Evolutionary conservation across 805 yeast species (phyloP).

Genomic region (Millerago galiae): DNA sequence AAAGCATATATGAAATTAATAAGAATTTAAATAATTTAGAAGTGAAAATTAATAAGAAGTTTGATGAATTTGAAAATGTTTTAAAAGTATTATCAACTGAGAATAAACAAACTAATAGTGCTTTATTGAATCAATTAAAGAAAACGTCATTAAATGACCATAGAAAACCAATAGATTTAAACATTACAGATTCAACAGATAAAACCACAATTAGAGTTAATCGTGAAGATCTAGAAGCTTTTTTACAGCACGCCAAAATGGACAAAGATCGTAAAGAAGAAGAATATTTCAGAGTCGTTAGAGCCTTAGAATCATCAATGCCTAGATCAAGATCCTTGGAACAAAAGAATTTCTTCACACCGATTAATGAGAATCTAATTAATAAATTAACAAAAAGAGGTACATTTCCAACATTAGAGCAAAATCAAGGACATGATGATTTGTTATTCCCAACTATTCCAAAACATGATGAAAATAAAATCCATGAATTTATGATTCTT

Average conservation of each 20-base stretch:
- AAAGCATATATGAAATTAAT: neutral
- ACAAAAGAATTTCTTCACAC: constrained; percentile 34
- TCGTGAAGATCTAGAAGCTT: constrained; percentile 31
- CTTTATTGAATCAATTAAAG: constrained; percentile 4
- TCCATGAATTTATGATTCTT: constrained; percentile 21
- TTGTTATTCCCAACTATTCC: constrained; percentile 20
- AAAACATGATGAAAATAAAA: constrained; percentile 2
- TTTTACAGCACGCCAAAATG: constrained; percentile 37
- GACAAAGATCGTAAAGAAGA: constrained; percentile 35
- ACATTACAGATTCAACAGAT: neutral
- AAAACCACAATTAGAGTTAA: constrained; percentile 2
- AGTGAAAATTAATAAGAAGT: constrained; percentile 5
- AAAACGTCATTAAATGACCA: neutral
- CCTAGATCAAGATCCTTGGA: constrained; percentile 33
- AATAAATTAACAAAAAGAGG: constrained; percentile 9
- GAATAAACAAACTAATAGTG: neutral
- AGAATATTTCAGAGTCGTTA: constrained; percentile 37
- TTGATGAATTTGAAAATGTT: constrained; percentile 7
- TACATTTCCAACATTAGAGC: constrained; percentile 11
- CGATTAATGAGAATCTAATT: constrained; percentile 20
- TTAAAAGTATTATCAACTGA: constrained; percentile 9
- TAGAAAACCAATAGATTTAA: neutral
- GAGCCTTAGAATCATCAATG: constrained; percentile 42
- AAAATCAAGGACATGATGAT: constrained; percentile 8
- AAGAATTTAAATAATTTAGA: constrained; percentile 4